Percentiles rank a stretch among this genome's conserved stretches.
Evolutionary conservation across 1,284 basidiomycete species (phyloP).

Genomic region (Sanguinoderma infundibulare): DNA sequence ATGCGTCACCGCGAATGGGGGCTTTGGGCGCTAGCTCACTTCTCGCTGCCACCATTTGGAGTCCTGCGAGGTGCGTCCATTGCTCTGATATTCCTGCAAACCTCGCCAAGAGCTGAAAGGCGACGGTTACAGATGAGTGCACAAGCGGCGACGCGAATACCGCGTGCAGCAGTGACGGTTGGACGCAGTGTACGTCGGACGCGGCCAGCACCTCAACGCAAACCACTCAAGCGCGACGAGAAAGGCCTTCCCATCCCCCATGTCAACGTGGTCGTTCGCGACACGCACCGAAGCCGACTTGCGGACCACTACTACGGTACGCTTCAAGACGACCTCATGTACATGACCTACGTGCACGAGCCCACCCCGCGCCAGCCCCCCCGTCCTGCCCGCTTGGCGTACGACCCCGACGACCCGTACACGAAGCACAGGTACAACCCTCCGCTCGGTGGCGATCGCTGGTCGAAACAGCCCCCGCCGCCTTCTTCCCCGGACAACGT

Average conservation of each 20-base stretch:
- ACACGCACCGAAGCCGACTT: constrained; percentile 80
- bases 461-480: constrained; percentile 68
- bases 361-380: constrained; percentile 53
- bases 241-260: constrained; percentile 70
- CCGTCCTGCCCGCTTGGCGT: constrained; percentile 67
- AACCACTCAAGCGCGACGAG: constrained; percentile 51
- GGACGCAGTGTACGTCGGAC: constrained; percentile 32
- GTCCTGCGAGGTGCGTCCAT: not conserved
- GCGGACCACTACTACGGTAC: constrained; percentile 87
- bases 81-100: not conserved
- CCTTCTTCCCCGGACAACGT: constrained; percentile 69
- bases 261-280: constrained; percentile 62
- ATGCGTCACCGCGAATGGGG: not conserved
- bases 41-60: constrained; percentile 1
- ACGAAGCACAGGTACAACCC: constrained; percentile 74
- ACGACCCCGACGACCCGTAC: constrained; percentile 83
- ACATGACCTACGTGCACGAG: constrained; percentile 92
- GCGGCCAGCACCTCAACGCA: constrained; percentile 35
- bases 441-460: constrained; percentile 73
- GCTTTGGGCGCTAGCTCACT: not conserved
- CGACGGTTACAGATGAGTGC: constrained; percentile 27
- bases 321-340: constrained; percentile 88
- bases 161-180: constrained; percentile 24
- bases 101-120: not conserved
- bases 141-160: constrained; percentile 19